Conservation (phyloP, 495 filamentous ascomycete genomes). For the Elasticomyces elasticus region DNA sequence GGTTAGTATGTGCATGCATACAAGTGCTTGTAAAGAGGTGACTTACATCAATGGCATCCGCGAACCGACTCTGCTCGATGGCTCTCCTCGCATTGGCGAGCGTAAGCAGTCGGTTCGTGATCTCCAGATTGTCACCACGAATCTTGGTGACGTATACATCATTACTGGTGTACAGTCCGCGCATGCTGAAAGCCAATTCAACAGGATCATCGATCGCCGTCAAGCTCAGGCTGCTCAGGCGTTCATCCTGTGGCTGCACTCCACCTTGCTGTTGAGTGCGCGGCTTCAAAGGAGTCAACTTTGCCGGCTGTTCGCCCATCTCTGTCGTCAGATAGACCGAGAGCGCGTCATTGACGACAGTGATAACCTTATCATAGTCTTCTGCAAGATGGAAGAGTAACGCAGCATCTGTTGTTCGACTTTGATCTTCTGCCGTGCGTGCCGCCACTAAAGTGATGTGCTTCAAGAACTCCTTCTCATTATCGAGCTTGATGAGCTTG, state of each 20-base stretch:
- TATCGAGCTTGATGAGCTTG: conserved; percentile 64
- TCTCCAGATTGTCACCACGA: conserved; percentile 52
- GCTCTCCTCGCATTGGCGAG: conserved; percentile 67
- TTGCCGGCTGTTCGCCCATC: conserved; percentile 63
- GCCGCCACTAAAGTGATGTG: conserved; percentile 85
- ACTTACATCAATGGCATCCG: conserved; percentile 73
- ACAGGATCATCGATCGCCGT: conserved; percentile 80
- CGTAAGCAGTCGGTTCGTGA: conserved; percentile 60
- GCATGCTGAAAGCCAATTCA: conserved; percentile 68
- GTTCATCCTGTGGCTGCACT: conserved; percentile 20
- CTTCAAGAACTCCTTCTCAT: conserved; percentile 73
- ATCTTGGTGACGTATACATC: conserved; percentile 64
- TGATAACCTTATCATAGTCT: conserved; percentile 84
- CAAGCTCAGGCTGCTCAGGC: conserved; percentile 61
- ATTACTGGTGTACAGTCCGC: conserved; percentile 65
- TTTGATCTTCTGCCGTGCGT: conserved; percentile 83
- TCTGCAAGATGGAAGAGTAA: conserved; percentile 88
- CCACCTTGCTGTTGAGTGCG: conserved; percentile 26
- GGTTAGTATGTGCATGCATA: conserved; percentile 1
- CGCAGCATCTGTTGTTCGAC: conserved; percentile 82
- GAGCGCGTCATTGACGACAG: conserved; percentile 79
- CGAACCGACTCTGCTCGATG: conserved; percentile 63
- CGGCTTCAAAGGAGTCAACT: conserved; percentile 69
- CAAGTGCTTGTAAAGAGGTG: neutral
- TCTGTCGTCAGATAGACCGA: conserved; percentile 77